Conservation (phyloP, 768 basidiomycete genomes). For the Russula griseocarnosa region DNA sequence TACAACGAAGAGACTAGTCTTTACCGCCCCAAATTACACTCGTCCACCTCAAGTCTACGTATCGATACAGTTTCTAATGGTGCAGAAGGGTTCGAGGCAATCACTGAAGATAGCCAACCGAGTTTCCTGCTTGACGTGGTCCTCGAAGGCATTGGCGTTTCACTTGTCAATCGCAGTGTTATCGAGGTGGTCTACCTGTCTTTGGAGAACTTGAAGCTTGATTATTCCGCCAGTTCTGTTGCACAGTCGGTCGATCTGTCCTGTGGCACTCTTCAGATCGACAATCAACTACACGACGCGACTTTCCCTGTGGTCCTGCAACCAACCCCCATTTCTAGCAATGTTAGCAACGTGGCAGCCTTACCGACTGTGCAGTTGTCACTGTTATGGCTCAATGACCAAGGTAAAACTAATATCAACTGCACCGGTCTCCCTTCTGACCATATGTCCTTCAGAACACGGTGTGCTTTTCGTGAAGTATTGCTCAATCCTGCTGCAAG, state of each 20-base stretch:
- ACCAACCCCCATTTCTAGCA: slow-evolving; percentile 81
- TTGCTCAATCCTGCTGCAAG: slow-evolving; percentile 88
- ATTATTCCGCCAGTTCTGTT: slow-evolving; percentile 74
- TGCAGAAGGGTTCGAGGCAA: slow-evolving; percentile 78
- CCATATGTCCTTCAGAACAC: slow-evolving; percentile 56
- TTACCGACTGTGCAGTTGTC: slow-evolving; percentile 88
- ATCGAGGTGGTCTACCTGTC: slow-evolving; percentile 89
- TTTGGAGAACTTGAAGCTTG: slow-evolving; percentile 71
- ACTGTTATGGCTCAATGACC: slow-evolving; percentile 86
- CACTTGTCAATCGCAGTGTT: slow-evolving; percentile 81
- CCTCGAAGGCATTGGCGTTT: slow-evolving; percentile 88
- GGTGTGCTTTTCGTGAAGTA: slow-evolving; percentile 98
- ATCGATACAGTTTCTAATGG: slow-evolving; percentile 69
- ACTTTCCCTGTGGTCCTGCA: slow-evolving; percentile 92
- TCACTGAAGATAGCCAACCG: slow-evolving; percentile 67
- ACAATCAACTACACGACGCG: slow-evolving; percentile 97
- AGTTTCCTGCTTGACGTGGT: slow-evolving; percentile 66
- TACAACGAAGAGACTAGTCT: slow-evolving; percentile 83
- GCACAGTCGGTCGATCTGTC: slow-evolving; percentile 78
- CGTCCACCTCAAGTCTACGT: slow-evolving; percentile 47
- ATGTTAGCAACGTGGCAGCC: slow-evolving; percentile 69
- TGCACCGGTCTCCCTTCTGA: slow-evolving; percentile 8
- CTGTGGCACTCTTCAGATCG: slow-evolving; percentile 86
- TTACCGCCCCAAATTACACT: slow-evolving; percentile 71
- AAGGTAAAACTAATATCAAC: slow-evolving; percentile 51